phyloP scores from a whole-genome alignment of 306 rosid species.

The Castanopsis chinensis region DNA sequence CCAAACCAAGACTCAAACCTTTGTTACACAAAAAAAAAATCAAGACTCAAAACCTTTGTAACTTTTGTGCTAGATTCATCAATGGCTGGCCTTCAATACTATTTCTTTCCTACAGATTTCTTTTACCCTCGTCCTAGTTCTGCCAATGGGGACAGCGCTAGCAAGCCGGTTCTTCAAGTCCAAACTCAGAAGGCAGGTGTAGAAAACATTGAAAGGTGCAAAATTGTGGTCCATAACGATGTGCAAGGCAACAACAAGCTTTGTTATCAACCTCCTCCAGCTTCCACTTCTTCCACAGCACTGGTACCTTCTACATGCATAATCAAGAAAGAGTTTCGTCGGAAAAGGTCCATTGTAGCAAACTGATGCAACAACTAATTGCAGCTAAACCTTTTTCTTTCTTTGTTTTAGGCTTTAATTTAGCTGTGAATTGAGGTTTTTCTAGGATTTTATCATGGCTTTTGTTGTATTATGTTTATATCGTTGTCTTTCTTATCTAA shows the following conservation, averaged over 20 bases:
- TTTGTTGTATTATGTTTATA: neutral
- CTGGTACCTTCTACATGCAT: neutral
- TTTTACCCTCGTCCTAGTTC: neutral
- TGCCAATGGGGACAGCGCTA: neutral
- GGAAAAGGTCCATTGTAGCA: neutral
- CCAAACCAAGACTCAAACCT: too few species aligned
- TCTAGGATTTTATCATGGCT: neutral
- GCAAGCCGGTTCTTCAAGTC: neutral
- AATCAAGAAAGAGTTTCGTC: neutral
- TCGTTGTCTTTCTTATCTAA: neutral
- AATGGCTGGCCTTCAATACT: neutral
- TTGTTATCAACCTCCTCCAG: neutral
- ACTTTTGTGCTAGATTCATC: neutral
- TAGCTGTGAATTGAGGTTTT: neutral
- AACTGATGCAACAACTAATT: neutral
- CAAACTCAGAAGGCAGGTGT: neutral
- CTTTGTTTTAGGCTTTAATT: neutral
- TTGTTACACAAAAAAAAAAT: too few species aligned
- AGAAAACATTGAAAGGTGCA: neutral
- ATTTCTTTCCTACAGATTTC: slow-evolving; percentile 4
- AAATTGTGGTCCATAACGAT: neutral
- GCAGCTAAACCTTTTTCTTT: neutral
- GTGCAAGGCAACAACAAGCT: neutral
- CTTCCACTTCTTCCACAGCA: neutral
- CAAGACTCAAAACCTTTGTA: too few species aligned